Evolutionary conservation across 306 rosid species (phyloP).

Genomic region (Lathyrus oleraceus): DNA sequence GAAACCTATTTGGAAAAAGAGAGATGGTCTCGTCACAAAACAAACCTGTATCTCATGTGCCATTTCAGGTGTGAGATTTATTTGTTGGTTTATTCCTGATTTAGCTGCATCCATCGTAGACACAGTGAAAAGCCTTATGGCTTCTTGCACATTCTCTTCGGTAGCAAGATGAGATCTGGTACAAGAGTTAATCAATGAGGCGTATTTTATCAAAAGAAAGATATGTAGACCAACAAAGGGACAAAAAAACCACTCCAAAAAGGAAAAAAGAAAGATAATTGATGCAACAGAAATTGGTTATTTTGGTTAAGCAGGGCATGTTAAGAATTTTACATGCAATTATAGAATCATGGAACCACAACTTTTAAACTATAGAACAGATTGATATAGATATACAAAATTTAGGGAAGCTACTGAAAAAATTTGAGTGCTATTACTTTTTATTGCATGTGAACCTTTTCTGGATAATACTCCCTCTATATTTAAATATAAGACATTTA

Average conservation of each 20-base stretch:
- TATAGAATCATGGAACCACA: constrained; percentile 13
- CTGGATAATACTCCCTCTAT: no score
- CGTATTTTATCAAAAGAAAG: constrained; percentile 2
- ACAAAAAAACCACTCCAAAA: constrained; percentile 11
- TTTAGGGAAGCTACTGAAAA: no score
- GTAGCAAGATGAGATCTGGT: constrained; percentile 78
- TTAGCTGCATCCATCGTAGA: constrained; percentile 96
- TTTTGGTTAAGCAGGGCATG: neutral
- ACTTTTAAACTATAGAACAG: neutral
- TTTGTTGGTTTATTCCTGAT: constrained; percentile 87
- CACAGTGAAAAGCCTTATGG: constrained; percentile 80
- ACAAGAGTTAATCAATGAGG: constrained; percentile 21
- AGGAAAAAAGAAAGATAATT: neutral
- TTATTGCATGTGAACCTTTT: no score
- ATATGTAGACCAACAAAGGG: constrained; percentile 24
- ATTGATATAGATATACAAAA: neutral
- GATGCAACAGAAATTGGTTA: neutral
- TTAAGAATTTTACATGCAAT: constrained; percentile 21
- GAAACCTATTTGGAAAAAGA: constrained; percentile 17
- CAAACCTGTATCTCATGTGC: constrained; percentile 91
- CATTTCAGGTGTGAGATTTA: constrained; percentile 84
- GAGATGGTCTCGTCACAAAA: constrained; percentile 12
- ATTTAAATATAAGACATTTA: neutral
- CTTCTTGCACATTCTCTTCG: constrained; percentile 86
- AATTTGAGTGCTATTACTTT: no score